These are phyloP conservation scores for Cornus suecica DNA, from an alignment of 148 eudicot genomes.

Conservation along the genomic window DNA sequence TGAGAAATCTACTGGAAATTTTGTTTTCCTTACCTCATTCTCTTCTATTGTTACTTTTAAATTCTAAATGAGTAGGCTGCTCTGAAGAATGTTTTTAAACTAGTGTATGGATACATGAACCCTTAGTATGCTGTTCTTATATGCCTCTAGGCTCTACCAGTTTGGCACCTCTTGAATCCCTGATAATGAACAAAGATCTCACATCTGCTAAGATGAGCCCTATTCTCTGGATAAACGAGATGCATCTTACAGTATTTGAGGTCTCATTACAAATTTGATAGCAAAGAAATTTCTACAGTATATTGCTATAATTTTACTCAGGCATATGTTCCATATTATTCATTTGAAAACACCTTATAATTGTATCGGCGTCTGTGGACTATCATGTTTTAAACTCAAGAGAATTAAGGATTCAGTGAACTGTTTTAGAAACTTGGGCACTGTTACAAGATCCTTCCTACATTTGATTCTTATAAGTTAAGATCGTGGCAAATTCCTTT, in stretches of 20 bases:
- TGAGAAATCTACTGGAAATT: not conserved
- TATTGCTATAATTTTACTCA: not conserved
- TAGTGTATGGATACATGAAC: not conserved
- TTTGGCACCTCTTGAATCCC: not conserved
- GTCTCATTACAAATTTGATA: not conserved
- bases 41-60: conserved; percentile 4
- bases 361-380: not conserved
- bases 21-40: not conserved
- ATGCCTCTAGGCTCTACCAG: not conserved
- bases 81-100: not conserved
- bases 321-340: not conserved
- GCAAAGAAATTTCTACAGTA: not conserved
- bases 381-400: not conserved
- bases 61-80: not conserved
- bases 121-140: not conserved
- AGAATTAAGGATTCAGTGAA: not conserved
- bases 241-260: not conserved
- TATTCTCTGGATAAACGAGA: not conserved
- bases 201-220: not conserved
- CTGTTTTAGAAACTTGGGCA: not conserved
- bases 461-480: not conserved
- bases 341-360: not conserved
- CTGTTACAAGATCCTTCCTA: not conserved
- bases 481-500: not conserved
- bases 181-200: not conserved